Evolutionary conservation across 345 rosid genomes (phyloP).

Genomic region (Jatropha curcas): DNA sequence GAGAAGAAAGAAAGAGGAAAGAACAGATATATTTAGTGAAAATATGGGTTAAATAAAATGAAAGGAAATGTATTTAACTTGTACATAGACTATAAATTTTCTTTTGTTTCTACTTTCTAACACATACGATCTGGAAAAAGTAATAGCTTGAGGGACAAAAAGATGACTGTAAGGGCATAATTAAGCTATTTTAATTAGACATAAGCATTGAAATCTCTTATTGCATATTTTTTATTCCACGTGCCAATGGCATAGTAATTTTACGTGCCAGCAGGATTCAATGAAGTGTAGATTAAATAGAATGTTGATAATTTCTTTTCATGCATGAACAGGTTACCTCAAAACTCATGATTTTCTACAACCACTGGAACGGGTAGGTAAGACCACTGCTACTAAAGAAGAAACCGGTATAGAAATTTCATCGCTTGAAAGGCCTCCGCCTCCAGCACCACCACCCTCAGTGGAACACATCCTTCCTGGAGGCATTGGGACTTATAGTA

Average conservation of each 20-base stretch:
- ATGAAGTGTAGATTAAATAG: not conserved
- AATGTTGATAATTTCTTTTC: constrained; percentile 6
- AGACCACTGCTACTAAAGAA: constrained; percentile 45
- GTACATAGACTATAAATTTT: too few relatives aligned
- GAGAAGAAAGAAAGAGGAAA: too few relatives aligned
- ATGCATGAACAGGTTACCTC: constrained; percentile 45
- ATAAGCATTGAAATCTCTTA: not conserved
- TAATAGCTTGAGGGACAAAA: too few relatives aligned
- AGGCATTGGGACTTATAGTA: constrained; percentile 88
- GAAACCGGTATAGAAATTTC: constrained; percentile 42
- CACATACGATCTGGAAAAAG: too few relatives aligned
- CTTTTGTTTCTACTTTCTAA: too few relatives aligned
- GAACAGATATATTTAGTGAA: too few relatives aligned
- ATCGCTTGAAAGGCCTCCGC: constrained; percentile 56
- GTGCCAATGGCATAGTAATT: not conserved
- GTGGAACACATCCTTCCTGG: constrained; percentile 78
- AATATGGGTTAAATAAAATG: too few relatives aligned
- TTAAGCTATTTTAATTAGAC: too few relatives aligned
- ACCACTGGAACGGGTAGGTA: constrained; percentile 57
- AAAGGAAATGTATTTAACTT: not conserved
- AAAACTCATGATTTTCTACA: constrained; percentile 84
- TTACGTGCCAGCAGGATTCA: not conserved
- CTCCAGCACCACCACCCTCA: constrained; percentile 53
- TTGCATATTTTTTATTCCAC: not conserved
- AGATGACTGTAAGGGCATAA: too few relatives aligned